Conservation (phyloP, 306 rosid genomes). For the Oemleria cerasiformis region DNA sequence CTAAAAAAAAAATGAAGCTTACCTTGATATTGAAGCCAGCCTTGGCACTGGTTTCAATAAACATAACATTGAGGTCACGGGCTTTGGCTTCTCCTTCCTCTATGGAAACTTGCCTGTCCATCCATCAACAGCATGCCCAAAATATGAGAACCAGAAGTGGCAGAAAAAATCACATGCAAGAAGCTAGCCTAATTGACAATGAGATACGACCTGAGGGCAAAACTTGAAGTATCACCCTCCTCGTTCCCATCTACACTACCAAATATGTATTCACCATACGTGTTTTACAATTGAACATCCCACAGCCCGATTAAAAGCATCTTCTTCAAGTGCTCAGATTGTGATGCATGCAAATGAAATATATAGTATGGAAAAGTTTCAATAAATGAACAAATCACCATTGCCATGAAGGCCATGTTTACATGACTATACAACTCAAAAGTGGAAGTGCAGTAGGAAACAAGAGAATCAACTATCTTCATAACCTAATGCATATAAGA, state of each 20-base stretch:
- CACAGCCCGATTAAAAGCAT: neutral
- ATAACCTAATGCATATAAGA: neutral
- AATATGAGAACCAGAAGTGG: slow-evolving; percentile 21
- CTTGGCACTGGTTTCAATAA: slow-evolving; percentile 90
- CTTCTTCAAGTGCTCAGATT: neutral
- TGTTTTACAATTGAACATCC: neutral
- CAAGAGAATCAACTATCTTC: neutral
- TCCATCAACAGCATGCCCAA: slow-evolving; percentile 14
- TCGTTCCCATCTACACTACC: neutral
- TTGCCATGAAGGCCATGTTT: neutral
- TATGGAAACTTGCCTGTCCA: slow-evolving; percentile 75
- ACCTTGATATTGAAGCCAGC: slow-evolving; percentile 93
- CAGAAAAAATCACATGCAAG: neutral
- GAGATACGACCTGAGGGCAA: neutral
- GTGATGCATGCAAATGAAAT: neutral
- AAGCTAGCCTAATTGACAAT: slow-evolving; percentile 16
- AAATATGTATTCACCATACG: neutral
- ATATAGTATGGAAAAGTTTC: neutral
- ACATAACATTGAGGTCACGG: slow-evolving; percentile 76
- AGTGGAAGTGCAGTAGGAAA: neutral
- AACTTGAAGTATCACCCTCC: neutral
- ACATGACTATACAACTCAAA: neutral
- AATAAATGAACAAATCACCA: neutral
- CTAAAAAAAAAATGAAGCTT: neutral
- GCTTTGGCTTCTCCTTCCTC: slow-evolving; percentile 90